These are phyloP conservation scores for Friedmanniomyces endolithicus DNA, from an alignment of 495 filamentous ascomycete genomes.

Conservation along the genomic window DNA sequence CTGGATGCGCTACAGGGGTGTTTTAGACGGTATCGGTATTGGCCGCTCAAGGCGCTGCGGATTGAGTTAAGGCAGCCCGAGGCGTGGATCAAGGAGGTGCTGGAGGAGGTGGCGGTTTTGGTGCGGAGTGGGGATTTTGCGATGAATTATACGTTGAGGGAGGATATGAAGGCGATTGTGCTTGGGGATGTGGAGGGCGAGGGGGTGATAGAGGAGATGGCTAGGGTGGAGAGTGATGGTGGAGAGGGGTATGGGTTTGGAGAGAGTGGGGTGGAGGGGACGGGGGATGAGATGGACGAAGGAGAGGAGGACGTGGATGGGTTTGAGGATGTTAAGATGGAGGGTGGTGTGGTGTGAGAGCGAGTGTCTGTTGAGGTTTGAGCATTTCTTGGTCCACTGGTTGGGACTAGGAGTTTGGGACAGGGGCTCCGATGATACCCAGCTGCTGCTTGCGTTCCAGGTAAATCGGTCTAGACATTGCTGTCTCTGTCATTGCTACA, in stretches of 20 bases:
- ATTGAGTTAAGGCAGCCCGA: slow-evolving; percentile 68
- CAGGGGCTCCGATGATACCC: background rate
- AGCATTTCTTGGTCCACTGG: background rate
- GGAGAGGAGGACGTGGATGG: slow-evolving; percentile 20
- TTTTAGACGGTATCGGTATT: slow-evolving; percentile 76
- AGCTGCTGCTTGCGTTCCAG: background rate
- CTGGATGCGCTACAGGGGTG: slow-evolving; percentile 67
- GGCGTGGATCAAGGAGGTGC: slow-evolving; percentile 70
- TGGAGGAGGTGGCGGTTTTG: slow-evolving; percentile 70
- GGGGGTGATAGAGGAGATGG: slow-evolving; percentile 9
- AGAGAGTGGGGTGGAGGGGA: slow-evolving; percentile 1
- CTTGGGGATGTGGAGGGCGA: slow-evolving; percentile 1
- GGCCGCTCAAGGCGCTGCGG: slow-evolving; percentile 75
- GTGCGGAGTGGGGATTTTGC: slow-evolving; percentile 70
- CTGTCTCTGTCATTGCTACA: background rate
- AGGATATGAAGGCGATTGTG: slow-evolving; percentile 41
- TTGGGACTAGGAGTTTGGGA: background rate
- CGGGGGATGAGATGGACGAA: slow-evolving; percentile 11
- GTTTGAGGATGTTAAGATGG: slow-evolving; percentile 28
- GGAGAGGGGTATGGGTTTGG: background rate
- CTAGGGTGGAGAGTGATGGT: slow-evolving; percentile 12
- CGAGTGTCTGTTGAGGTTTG: background rate
- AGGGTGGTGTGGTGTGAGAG: slow-evolving; percentile 1
- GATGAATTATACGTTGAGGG: slow-evolving; percentile 69
- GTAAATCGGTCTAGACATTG: background rate